Evolutionary conservation across 306 rosid species (phyloP).

Genomic region (Pyrus bretschneideri): DNA sequence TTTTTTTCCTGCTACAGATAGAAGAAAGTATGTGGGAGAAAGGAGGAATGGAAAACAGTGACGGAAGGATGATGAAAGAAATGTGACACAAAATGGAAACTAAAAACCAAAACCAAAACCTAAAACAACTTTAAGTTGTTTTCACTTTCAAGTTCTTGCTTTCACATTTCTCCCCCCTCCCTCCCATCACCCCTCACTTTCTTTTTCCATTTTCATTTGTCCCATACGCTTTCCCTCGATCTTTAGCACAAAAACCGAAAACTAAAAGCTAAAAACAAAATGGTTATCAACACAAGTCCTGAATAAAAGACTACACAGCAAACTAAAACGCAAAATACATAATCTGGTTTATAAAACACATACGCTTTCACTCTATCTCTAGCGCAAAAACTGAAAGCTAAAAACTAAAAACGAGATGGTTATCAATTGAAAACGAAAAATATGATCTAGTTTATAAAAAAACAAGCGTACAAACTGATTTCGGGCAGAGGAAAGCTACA

Average conservation of each 20-base stretch:
- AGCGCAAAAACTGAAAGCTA: neutral
- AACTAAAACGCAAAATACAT: neutral
- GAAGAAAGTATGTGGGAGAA: too few relatives aligned
- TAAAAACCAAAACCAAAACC: neutral
- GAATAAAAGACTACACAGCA: neutral
- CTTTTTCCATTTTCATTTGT: neutral
- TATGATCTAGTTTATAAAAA: neutral
- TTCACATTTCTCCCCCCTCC: neutral
- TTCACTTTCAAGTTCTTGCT: neutral
- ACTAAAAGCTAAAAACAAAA: neutral
- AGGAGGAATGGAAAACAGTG: neutral
- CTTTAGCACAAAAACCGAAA: neutral
- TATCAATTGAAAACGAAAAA: neutral
- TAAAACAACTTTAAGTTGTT: neutral
- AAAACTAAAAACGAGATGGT: neutral
- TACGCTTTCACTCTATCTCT: neutral
- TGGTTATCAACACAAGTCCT: neutral
- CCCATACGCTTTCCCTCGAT: neutral
- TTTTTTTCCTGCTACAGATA: too few relatives aligned
- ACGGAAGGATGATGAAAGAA: too few relatives aligned
- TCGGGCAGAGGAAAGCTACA: neutral
- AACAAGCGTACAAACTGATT: neutral
- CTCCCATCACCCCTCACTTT: neutral
- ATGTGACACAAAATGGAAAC: neutral
- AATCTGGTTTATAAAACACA: neutral